Percentiles rank a stretch among this genome's conserved stretches.
Conservation (phyloP, 192 early-diverging fungal species). For the Coemansia sp. region DNA sequence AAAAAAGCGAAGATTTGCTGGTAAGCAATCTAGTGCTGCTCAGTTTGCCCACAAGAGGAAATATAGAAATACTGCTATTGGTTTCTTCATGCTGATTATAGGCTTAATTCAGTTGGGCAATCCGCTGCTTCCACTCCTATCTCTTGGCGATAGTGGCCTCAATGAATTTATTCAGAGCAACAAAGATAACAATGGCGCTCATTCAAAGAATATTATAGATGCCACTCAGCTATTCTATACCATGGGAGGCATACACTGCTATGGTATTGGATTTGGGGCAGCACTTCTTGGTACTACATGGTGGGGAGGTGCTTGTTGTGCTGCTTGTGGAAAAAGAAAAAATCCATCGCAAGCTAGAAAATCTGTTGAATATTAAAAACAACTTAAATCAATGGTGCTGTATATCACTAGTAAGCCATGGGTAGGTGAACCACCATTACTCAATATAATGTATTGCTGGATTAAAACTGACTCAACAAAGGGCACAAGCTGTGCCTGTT, state of each 20-base stretch:
- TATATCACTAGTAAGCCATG: too few species aligned
- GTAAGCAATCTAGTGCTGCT: neutral
- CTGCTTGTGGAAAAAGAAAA: neutral
- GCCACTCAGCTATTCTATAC: neutral
- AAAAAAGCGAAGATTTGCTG: too few species aligned
- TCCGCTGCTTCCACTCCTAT: conserved; percentile 1
- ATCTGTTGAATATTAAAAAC: too few species aligned
- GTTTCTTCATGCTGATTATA: neutral
- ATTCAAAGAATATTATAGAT: neutral
- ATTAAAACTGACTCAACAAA: too few species aligned
- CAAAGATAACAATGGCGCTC: neutral
- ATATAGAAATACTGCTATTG: neutral
- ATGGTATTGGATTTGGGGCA: neutral
- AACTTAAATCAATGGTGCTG: too few species aligned
- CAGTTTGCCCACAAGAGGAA: neutral
- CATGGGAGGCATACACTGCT: neutral
- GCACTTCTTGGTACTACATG: neutral
- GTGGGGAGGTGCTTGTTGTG: too few species aligned
- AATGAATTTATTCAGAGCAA: neutral
- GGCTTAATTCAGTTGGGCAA: neutral
- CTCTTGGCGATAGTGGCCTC: neutral
- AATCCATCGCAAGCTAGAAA: neutral
- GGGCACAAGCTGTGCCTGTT: too few species aligned
- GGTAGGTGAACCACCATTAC: too few species aligned
- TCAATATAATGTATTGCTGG: too few species aligned